These are phyloP conservation scores for Posidonia oceanica DNA, from an alignment of 116 monocot genomes.

Conservation along the genomic window DNA sequence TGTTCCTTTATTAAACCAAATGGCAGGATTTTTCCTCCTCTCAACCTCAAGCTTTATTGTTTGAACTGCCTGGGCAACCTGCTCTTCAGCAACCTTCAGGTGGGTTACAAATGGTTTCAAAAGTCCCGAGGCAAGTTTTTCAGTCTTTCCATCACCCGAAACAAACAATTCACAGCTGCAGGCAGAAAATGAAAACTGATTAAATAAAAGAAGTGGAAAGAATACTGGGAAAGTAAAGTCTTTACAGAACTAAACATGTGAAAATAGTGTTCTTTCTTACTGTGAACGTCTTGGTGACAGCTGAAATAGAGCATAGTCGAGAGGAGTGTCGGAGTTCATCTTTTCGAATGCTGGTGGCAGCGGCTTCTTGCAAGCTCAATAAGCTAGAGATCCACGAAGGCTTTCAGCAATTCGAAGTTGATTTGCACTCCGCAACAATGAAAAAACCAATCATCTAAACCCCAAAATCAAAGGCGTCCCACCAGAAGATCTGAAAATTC, in stretches of 20 bases:
- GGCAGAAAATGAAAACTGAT: neutral
- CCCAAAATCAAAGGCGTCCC: neutral
- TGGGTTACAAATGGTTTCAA: slow-evolving; percentile 57
- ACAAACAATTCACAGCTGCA: slow-evolving; percentile 65
- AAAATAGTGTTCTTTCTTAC: slow-evolving; percentile 18
- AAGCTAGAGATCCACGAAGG: neutral
- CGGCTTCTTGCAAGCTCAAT: neutral
- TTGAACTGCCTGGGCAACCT: slow-evolving; percentile 28
- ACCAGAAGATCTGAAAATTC: neutral
- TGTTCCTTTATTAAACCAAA: slow-evolving; percentile 95
- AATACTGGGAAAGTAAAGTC: neutral
- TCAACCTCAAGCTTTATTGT: slow-evolving; percentile 61
- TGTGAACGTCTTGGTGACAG: slow-evolving; percentile 68
- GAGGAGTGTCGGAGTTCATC: slow-evolving; percentile 56
- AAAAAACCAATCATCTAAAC: neutral
- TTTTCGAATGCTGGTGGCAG: neutral
- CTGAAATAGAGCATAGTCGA: slow-evolving; percentile 84
- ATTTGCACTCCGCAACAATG: neutral
- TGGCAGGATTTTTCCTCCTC: slow-evolving; percentile 26
- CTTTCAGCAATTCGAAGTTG: neutral
- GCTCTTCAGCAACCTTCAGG: slow-evolving; percentile 58
- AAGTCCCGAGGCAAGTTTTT: slow-evolving; percentile 55
- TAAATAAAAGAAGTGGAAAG: neutral
- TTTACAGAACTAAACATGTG: neutral
- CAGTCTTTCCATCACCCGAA: slow-evolving; percentile 40